These are phyloP conservation scores for Phytophthora boehmeriae DNA, from an alignment of 352 stramenopile genomes.

Conservation along the genomic window DNA sequence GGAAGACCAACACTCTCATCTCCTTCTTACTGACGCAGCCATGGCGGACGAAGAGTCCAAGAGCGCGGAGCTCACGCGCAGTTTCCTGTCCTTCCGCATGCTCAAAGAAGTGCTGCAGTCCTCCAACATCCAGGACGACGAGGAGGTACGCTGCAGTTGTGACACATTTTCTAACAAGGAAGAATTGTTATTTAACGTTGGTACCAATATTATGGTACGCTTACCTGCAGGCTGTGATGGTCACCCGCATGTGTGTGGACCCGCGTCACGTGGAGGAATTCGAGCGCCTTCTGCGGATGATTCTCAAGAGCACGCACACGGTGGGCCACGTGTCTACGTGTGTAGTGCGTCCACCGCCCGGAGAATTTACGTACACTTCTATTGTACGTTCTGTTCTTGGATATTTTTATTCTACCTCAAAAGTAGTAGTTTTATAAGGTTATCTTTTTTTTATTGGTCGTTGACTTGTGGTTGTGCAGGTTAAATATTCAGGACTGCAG, in stretches of 20 bases:
- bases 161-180: not conserved
- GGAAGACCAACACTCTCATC: not conserved
- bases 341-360: conserved; percentile 73
- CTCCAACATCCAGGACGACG: conserved; percentile 79
- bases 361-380: conserved; percentile 83
- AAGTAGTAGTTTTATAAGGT: not conserved
- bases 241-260: conserved; percentile 83
- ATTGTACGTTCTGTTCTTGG: conserved; percentile 57
- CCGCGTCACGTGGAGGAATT: conserved; percentile 79
- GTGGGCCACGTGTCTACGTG: conserved; percentile 83
- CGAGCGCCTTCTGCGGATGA: conserved; percentile 75
- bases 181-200: not conserved
- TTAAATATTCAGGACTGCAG: conserved; percentile 79
- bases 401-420: not conserved
- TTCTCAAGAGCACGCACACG: conserved; percentile 83
- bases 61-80: conserved; percentile 53
- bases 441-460: conserved; percentile 4
- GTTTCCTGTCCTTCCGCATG: conserved; percentile 74
- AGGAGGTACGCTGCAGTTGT: conserved; percentile 52
- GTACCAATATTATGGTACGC: conserved; percentile 1
- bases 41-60: conserved; percentile 38
- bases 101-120: conserved; percentile 78
- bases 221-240: conserved; percentile 68
- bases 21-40: not conserved
- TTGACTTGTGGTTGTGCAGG: too few relatives aligned